Evolutionary conservation across 768 basidiomycete species (phyloP).

Genomic region (Leucocoprinus birnbaumii): DNA sequence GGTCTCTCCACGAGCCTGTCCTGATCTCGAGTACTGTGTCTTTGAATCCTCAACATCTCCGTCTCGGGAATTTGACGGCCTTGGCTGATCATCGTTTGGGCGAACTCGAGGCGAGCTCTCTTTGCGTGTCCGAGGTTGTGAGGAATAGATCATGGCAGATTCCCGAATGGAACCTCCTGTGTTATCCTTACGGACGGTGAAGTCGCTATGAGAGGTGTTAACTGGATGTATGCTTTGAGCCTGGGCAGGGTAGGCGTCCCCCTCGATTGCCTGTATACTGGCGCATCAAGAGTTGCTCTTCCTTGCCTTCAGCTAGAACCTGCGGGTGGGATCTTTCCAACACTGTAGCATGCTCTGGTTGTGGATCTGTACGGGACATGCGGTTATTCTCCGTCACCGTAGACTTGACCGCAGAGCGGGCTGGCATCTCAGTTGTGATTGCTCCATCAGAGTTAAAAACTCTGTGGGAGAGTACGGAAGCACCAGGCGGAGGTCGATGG

Average conservation of each 20-base stretch:
- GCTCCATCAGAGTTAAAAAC: background rate
- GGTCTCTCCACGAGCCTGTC: background rate
- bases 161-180: background rate
- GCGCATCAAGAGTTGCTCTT: background rate
- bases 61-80: background rate
- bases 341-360: too few species aligned
- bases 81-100: background rate
- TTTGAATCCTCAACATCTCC: background rate
- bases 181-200: background rate
- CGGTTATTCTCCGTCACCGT: too few species aligned
- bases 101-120: background rate
- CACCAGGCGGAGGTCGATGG: background rate
- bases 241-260: background rate
- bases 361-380: too few species aligned
- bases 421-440: too few species aligned
- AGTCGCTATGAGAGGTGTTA: background rate
- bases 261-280: background rate
- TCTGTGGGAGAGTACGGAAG: background rate
- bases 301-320: background rate
- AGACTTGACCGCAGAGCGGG: too few species aligned
- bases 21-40: background rate
- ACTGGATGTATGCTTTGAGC: background rate
- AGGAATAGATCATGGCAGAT: background rate
- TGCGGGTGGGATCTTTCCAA: background rate
- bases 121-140: background rate